Evolutionary conservation across 257 asterid genomes (phyloP).

Genomic region (Solanum bulbocastanum): DNA sequence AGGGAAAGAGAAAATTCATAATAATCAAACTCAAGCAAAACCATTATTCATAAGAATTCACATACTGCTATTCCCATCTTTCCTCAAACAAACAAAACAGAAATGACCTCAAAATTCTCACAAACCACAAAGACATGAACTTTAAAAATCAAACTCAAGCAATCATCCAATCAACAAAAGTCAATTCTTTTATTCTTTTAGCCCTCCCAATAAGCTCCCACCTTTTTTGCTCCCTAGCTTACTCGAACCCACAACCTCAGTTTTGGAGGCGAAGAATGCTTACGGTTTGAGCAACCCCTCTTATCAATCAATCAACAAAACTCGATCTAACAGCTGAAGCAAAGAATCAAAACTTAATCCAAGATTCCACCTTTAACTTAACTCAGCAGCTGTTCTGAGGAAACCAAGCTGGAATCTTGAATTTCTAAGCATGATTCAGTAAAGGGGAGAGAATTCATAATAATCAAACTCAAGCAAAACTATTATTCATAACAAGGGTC

Average conservation of each 20-base stretch:
- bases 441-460: background rate
- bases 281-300: background rate
- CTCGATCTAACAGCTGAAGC: background rate
- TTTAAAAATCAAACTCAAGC: background rate
- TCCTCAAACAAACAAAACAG: background rate
- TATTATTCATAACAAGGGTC: background rate
- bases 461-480: background rate
- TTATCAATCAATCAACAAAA: background rate
- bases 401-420: constrained; percentile 2
- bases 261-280: background rate
- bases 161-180: background rate
- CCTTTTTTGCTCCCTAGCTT: background rate
- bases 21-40: background rate
- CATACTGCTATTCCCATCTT: background rate
- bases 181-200: background rate
- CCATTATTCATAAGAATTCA: background rate
- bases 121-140: background rate
- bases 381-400: background rate
- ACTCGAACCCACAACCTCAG: background rate
- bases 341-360: background rate
- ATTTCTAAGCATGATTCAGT: background rate
- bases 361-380: background rate
- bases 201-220: background rate
- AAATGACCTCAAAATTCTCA: background rate
- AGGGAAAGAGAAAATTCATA: background rate